Evolutionary conservation across 345 rosid genomes (phyloP).

Genomic region (Bruguiera sexangula): DNA sequence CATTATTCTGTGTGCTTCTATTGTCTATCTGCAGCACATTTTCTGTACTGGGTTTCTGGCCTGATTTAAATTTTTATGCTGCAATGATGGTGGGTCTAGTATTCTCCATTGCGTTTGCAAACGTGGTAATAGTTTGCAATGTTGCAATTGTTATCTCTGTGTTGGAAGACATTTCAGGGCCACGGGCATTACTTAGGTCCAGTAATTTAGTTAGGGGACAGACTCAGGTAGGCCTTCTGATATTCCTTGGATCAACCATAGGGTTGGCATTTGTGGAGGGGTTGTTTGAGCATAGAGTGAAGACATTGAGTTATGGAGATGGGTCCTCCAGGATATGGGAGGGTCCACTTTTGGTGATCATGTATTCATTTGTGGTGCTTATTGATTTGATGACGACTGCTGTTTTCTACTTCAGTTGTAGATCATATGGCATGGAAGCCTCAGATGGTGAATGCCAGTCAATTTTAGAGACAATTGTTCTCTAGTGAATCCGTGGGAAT

Average conservation of each 20-base stretch:
- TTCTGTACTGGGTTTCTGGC: constrained; percentile 50
- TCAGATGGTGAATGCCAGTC: constrained; percentile 42
- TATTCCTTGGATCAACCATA: constrained; percentile 78
- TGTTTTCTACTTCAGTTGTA: constrained; percentile 86
- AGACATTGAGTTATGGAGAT: constrained; percentile 82
- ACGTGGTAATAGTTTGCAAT: constrained; percentile 66
- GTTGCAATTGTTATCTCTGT: constrained; percentile 68
- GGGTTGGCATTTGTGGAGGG: constrained; percentile 78
- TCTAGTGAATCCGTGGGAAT: constrained; percentile 27
- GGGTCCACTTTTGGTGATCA: constrained; percentile 78
- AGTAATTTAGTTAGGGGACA: constrained; percentile 71
- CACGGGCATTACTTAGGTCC: constrained; percentile 60
- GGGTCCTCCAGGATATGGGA: constrained; percentile 93
- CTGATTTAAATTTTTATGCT: constrained; percentile 54
- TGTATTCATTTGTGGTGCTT: constrained; percentile 87
- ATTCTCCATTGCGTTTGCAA: constrained; percentile 78
- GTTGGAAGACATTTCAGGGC: constrained; percentile 87
- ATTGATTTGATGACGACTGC: constrained; percentile 80
- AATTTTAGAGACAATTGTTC: constrained; percentile 40
- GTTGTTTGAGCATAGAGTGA: constrained; percentile 90
- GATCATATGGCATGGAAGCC: constrained; percentile 51
- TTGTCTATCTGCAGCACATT: constrained; percentile 49
- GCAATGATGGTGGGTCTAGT: constrained; percentile 51
- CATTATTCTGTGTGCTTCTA: constrained; percentile 62
- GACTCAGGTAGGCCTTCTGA: constrained; percentile 84